Evolutionary conservation across 2,329 filamentous ascomycete genomes (phyloP).

Genomic region (Arthrobotrys sinensis): DNA sequence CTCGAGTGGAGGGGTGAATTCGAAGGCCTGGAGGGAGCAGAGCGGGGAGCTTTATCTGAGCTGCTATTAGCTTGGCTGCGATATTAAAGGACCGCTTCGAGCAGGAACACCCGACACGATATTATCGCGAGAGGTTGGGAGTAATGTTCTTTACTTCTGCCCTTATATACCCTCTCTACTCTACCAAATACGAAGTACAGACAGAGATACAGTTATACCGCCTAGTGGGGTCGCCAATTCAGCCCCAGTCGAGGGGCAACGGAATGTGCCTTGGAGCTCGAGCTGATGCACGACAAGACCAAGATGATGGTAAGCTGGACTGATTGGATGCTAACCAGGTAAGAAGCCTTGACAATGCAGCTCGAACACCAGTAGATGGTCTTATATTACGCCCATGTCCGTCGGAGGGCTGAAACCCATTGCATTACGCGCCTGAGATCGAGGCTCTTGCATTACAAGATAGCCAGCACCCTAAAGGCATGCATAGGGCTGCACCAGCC

Average conservation of each 20-base stretch:
- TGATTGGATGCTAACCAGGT: not conserved
- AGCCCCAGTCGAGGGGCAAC: conserved; percentile 7
- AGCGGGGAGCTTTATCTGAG: conserved; percentile 6
- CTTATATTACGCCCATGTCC: no score
- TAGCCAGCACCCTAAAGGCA: not conserved
- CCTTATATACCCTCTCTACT: not conserved
- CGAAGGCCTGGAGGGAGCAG: no score
- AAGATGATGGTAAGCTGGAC: conserved; percentile 3
- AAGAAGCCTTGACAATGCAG: not conserved
- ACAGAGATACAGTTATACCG: not conserved
- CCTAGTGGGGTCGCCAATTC: not conserved
- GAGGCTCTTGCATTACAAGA: no score
- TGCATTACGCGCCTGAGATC: no score
- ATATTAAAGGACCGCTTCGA: conserved; percentile 22
- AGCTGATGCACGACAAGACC: conserved; percentile 10
- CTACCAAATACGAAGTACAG: not conserved
- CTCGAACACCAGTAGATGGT: not conserved
- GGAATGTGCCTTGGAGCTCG: not conserved
- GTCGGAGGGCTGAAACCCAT: no score
- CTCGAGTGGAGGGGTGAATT: conserved; percentile 3
- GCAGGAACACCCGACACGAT: conserved; percentile 22
- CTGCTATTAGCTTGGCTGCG: conserved; percentile 1
- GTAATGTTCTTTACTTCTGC: not conserved
- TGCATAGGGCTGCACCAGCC: conserved; percentile 12
- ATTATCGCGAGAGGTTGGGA: not conserved